Base-by-base conservation (phyloP, 176 grass and related monocot species). In the Avena eriantha region DNA sequence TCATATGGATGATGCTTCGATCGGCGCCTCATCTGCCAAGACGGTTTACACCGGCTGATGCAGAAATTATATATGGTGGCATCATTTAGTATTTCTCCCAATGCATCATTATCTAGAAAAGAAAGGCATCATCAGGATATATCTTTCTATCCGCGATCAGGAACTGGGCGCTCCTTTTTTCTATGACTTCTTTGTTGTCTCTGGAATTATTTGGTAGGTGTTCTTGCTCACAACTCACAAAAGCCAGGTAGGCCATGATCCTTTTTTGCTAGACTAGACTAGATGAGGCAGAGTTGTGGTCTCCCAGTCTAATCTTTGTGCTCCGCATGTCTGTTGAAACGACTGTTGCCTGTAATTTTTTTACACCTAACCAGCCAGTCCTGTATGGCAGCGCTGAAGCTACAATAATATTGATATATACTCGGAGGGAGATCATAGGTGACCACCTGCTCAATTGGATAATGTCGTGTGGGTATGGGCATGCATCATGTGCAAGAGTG, bases 201-300 rank as follows among this genome's bases (percentile, higher is more conserved):
- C n/a, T 76, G 77, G 54, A 85, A 91, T 91, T 88, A 88, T 88
- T 53, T 88, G 82, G 77, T 77, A 36, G 82, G 73, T 76, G 24
- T 19, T 6, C 29, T 29, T 29, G n/a, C 29, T 29, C 47, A 76
- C 73, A 76, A 76, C 73, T 53, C 59, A 76, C 29, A 80, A 61
- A 41, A 77, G 85, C 86, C 89, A 85, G 90, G 77, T 77, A 85
- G 77, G 70, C 86, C 89, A 91, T 88, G 85, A 91, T 91, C 76
- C 69, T 68, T 10, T 34, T 69, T 41, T 29, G 29, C 29, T 29
- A 29, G 29, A 29, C 29, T 29, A 29, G 29, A 48, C 58, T 16
- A 31, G 51, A 60, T 55, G 29, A 69, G 46, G 50, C 26, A 51
- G 81, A 48, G 46, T n/a, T 48, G 51, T 84, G 85, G 85, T 69